A percentile compares a stretch with the other conserved stretches of the same genome.
Evolutionary conservation across 495 filamentous ascomycete genomes (phyloP).

Genomic region (Usnea hakonensis): DNA sequence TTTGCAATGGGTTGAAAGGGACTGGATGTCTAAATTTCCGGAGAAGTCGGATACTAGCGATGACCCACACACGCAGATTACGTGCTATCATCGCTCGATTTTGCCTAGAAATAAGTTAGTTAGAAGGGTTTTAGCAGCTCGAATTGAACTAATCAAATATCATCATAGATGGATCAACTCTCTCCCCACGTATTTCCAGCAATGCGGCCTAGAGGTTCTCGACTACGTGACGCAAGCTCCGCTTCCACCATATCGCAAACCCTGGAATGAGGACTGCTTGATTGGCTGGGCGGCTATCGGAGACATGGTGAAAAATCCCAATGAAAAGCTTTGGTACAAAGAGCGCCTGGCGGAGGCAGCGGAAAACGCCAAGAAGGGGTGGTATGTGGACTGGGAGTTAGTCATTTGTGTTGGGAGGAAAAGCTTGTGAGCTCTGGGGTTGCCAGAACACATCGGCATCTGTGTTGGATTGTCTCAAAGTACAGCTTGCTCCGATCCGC

Average conservation of each 20-base stretch:
- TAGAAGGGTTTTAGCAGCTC: neutral
- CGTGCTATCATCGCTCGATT: neutral
- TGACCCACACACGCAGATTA: conserved; percentile 10
- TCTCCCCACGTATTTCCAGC: conserved; percentile 2
- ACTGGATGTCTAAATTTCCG: conserved; percentile 16
- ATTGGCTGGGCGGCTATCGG: conserved; percentile 8
- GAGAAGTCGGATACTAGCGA: neutral
- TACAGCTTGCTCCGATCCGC: conserved; percentile 18
- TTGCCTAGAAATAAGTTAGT: conserved; percentile 10
- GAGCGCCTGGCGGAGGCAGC: conserved; percentile 5
- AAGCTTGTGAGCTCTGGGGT: too few relatives aligned
- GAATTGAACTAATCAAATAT: neutral
- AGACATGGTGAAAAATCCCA: neutral
- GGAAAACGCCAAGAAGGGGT: conserved; percentile 4
- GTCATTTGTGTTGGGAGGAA: conserved; percentile 15
- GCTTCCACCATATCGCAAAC: conserved; percentile 13
- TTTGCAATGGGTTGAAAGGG: conserved; percentile 15
- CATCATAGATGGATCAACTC: conserved; percentile 13
- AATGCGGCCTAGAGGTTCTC: conserved; percentile 8
- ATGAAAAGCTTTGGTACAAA: conserved; percentile 3
- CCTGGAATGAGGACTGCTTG: conserved; percentile 15
- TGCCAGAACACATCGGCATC: neutral
- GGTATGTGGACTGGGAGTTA: conserved; percentile 15
- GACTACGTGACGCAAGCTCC: conserved; percentile 1
- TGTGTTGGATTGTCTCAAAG: neutral